These are phyloP conservation scores for Ophiocordyceps camponoti-saundersi DNA, from an alignment of 2,329 filamentous ascomycete species.

Conservation along the genomic window DNA sequence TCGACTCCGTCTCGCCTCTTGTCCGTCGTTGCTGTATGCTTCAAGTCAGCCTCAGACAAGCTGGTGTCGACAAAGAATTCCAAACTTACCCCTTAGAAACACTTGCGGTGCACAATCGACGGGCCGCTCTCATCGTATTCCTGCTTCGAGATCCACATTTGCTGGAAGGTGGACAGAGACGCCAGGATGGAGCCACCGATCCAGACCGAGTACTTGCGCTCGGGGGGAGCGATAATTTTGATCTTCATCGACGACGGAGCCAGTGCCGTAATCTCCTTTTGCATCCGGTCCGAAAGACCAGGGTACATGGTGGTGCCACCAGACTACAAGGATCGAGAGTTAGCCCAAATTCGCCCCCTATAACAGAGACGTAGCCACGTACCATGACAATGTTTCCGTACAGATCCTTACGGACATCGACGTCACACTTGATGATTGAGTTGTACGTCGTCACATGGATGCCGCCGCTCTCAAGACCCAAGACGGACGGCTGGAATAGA, in stretches of 20 bases:
- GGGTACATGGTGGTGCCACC: conserved; percentile 99
- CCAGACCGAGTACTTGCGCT: conserved; percentile 99
- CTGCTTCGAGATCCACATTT: conserved; percentile 99
- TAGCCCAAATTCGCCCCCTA: not conserved
- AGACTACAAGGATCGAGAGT: conserved; percentile 43
- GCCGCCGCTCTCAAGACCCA: conserved; percentile 95
- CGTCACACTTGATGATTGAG: conserved; percentile 99
- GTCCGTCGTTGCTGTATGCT: conserved; percentile 8
- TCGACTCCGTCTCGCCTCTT: conserved; percentile 18
- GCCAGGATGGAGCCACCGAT: conserved; percentile 99
- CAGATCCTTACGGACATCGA: conserved; percentile 99
- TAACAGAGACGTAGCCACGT: conserved; percentile 23
- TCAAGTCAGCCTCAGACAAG: conserved; percentile 7
- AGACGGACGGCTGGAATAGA: conserved; percentile 96
- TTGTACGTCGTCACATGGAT: conserved; percentile 99
- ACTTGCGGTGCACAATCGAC: conserved; percentile 99
- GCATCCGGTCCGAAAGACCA: conserved; percentile 99
- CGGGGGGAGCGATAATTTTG: conserved; percentile 99
- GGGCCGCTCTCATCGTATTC: conserved; percentile 99
- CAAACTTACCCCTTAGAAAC: conserved; percentile 63
- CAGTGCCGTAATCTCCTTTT: conserved; percentile 99
- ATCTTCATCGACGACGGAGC: conserved; percentile 99
- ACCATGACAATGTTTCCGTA: conserved; percentile 99
- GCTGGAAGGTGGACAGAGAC: conserved; percentile 99
- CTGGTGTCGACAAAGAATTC: not conserved